A percentile compares a stretch with the other conserved stretches of the same genome.
Conservation (phyloP, 2,329 filamentous ascomycete species). For the Ascochyta lentis region DNA sequence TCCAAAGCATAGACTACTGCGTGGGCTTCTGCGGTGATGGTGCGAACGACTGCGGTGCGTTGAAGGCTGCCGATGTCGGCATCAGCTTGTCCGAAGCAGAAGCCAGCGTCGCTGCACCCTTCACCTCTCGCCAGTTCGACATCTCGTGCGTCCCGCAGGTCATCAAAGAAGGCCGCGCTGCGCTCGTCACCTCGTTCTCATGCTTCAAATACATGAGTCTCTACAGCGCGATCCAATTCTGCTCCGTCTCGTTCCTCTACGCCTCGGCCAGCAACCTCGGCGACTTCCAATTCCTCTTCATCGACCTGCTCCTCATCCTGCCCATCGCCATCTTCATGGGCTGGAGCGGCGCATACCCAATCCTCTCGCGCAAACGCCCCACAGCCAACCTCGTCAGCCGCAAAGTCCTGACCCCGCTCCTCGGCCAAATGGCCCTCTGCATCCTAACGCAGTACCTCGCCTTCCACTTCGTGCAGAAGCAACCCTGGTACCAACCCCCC, state of each 20-base stretch:
- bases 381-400: conserved; percentile 90
- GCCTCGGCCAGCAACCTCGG: conserved; percentile 91
- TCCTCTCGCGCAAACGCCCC: conserved; percentile 81
- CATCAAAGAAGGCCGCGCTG: conserved; percentile 90
- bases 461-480: conserved; percentile 75
- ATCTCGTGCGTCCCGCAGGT: conserved; percentile 94
- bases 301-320: conserved; percentile 89
- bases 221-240: conserved; percentile 99
- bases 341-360: conserved; percentile 85
- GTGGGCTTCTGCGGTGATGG: conserved; percentile 97
- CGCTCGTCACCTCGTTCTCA: conserved; percentile 97
- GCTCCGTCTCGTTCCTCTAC: conserved; percentile 94
- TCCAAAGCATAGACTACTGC: conserved; percentile 95
- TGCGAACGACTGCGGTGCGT: conserved; percentile 94
- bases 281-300: conserved; percentile 98
- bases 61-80: conserved; percentile 96
- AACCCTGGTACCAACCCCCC: conserved; percentile 86
- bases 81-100: conserved; percentile 97
- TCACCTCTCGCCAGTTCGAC: conserved; percentile 94
- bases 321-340: conserved; percentile 99
- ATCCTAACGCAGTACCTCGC: conserved; percentile 77
- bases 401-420: conserved; percentile 86
- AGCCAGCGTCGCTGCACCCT: conserved; percentile 96
- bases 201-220: conserved; percentile 99
- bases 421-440: conserved; percentile 86